Evolutionary conservation across 495 filamentous ascomycete species (phyloP).

Genomic region (Lepraria neglecta): DNA sequence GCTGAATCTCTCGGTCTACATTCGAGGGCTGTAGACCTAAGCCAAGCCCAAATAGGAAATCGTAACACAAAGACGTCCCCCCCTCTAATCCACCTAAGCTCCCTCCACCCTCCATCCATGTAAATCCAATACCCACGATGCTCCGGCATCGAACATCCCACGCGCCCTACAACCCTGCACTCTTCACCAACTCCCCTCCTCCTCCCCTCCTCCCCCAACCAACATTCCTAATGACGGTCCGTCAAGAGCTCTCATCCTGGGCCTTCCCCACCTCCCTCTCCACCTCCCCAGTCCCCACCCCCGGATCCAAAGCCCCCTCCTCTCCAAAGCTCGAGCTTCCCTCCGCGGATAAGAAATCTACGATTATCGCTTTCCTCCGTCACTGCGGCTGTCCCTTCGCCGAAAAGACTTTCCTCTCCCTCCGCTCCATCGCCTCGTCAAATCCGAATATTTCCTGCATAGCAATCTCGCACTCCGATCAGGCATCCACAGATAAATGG

Average conservation of each 20-base stretch:
- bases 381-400: constrained; percentile 60
- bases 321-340: constrained; percentile 41
- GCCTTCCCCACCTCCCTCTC: constrained; percentile 14
- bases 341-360: constrained; percentile 37
- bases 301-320: constrained; percentile 45
- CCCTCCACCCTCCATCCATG: background rate
- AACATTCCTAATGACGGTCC: constrained; percentile 20
- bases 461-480: constrained; percentile 52
- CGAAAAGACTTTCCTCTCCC: constrained; percentile 50
- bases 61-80: background rate
- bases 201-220: background rate
- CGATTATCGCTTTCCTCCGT: constrained; percentile 51
- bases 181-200: background rate
- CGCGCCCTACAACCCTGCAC: background rate
- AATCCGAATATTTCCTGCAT: constrained; percentile 49
- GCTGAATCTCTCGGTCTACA: too few relatives aligned
- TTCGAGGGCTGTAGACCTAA: too few relatives aligned
- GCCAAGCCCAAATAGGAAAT: background rate
- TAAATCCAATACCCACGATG: background rate
- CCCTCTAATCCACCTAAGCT: background rate
- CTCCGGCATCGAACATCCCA: constrained; percentile 9
- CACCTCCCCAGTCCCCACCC: constrained; percentile 20
- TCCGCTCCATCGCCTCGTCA: constrained; percentile 40
- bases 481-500: constrained; percentile 48
- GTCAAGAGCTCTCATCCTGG: constrained; percentile 26